Evolutionary conservation across 2,329 filamentous ascomycete species (phyloP).

Genomic region (Beauveria sp.): DNA sequence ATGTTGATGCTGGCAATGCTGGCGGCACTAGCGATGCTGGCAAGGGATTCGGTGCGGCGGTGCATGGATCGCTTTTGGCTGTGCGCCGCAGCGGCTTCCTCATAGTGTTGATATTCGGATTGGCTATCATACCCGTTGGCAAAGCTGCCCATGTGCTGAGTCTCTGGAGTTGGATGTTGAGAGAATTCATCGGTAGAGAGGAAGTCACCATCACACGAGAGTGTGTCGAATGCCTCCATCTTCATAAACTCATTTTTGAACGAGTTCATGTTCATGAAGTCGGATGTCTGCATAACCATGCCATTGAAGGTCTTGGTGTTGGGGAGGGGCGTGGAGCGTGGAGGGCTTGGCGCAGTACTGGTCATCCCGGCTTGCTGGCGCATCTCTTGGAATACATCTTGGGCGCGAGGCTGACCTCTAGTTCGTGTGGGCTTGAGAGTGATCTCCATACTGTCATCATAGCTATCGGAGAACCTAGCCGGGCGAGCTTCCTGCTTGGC

Average conservation of each 20-base stretch:
- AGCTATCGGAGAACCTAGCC: constrained; percentile 50
- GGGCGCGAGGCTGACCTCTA: constrained; percentile 35
- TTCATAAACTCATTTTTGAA: constrained; percentile 38
- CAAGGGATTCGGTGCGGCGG: constrained; percentile 52
- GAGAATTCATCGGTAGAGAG: constrained; percentile 37
- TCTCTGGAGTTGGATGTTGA: constrained; percentile 45
- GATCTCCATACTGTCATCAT: constrained; percentile 60
- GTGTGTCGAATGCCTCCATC: constrained; percentile 27
- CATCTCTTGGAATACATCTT: constrained; percentile 52
- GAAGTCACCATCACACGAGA: constrained; percentile 26
- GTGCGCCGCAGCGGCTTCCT: constrained; percentile 10
- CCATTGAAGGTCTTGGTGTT: constrained; percentile 39
- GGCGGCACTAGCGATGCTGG: constrained; percentile 49
- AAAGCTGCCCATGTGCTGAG: constrained; percentile 38
- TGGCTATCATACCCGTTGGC: constrained; percentile 36
- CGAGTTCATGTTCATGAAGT: constrained; percentile 48
- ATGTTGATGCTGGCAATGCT: constrained; percentile 57
- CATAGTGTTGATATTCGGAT: constrained; percentile 23
- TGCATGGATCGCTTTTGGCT: constrained; percentile 31
- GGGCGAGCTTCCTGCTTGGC: constrained; percentile 34
- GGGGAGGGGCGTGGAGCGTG: constrained; percentile 42
- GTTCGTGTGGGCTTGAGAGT: constrained; percentile 50
- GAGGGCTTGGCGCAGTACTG: constrained; percentile 45
- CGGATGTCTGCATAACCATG: constrained; percentile 44
- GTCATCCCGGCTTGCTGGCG: constrained; percentile 46